Percentiles rank a stretch among this genome's conserved stretches.
These are phyloP conservation scores for Oryza glumipatula DNA, from an alignment of 176 grass and related monocot species.

Conservation along the genomic window DNA sequence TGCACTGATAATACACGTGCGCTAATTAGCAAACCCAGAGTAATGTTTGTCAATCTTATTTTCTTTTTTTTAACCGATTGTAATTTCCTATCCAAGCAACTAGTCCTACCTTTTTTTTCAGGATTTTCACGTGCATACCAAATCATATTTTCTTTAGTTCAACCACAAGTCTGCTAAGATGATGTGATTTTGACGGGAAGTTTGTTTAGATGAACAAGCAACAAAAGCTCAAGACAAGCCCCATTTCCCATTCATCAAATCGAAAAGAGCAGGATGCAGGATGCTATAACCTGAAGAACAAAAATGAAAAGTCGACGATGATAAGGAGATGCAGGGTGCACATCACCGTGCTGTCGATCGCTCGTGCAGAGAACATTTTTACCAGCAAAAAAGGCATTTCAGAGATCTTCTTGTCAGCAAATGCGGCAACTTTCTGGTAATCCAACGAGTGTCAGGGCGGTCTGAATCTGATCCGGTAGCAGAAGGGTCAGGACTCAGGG, in stretches of 20 bases:
- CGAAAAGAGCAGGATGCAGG: not conserved
- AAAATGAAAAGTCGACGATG: not conserved
- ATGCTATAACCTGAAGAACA: not conserved
- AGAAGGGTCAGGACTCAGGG: not conserved
- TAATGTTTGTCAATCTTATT: no score
- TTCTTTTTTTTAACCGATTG: no score
- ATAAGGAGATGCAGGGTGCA: not conserved
- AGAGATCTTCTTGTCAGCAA: constrained; percentile 28
- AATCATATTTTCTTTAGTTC: not conserved
- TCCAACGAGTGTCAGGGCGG: constrained; percentile 6
- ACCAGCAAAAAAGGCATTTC: constrained; percentile 16
- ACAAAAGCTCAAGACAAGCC: not conserved
- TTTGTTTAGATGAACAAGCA: not conserved
- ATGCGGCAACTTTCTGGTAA: not conserved
- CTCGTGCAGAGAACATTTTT: constrained; percentile 20
- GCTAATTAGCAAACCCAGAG: no score
- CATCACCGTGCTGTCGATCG: not conserved
- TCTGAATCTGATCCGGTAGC: not conserved
- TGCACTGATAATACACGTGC: no score
- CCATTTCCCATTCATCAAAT: not conserved
- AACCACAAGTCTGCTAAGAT: not conserved
- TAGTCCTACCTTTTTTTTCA: not conserved
- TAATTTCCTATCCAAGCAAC: not conserved
- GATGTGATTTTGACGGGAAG: not conserved
- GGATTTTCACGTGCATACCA: not conserved